phyloP scores from a whole-genome alignment of 2,329 filamentous ascomycete species.

The Plenodomus lindquistii region DNA sequence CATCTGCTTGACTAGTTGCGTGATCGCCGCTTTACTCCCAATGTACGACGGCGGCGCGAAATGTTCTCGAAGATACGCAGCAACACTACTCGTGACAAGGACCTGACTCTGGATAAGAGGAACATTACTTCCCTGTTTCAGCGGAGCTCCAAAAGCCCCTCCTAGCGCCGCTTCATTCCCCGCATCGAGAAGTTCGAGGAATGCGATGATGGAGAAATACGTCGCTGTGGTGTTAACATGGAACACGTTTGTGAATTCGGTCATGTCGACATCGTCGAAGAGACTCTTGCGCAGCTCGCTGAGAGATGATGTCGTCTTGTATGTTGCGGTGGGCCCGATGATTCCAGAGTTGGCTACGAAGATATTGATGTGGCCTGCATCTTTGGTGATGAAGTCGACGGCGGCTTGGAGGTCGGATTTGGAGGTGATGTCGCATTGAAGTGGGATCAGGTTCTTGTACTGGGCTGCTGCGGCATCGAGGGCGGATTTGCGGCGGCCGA shows the following conservation, averaged over 20 bases:
- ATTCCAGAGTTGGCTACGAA: constrained; percentile 27
- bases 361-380: constrained; percentile 27
- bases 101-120: constrained; percentile 18
- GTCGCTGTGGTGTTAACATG: constrained; percentile 42
- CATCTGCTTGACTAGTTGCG: constrained; percentile 53
- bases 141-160: constrained; percentile 2
- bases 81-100: constrained; percentile 16
- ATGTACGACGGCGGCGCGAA: constrained; percentile 12
- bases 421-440: constrained; percentile 26
- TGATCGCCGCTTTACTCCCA: constrained; percentile 49
- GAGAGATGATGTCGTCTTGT: constrained; percentile 4
- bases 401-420: constrained; percentile 19
- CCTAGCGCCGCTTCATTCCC: constrained; percentile 34
- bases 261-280: constrained; percentile 7
- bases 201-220: constrained; percentile 47
- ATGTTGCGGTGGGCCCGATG: constrained; percentile 13
- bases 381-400: constrained; percentile 9
- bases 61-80: constrained; percentile 5
- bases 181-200: constrained; percentile 46
- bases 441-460: constrained; percentile 10
- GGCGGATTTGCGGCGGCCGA: constrained; percentile 23
- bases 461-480: constrained; percentile 14
- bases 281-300: constrained; percentile 5
- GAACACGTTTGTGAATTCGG: constrained; percentile 31
- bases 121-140: constrained; percentile 7